A percentile compares a stretch with the other conserved stretches of the same genome.
Evolutionary conservation across 192 early-diverging fungal genomes (phyloP).

Genomic region (Linderina pennispora): DNA sequence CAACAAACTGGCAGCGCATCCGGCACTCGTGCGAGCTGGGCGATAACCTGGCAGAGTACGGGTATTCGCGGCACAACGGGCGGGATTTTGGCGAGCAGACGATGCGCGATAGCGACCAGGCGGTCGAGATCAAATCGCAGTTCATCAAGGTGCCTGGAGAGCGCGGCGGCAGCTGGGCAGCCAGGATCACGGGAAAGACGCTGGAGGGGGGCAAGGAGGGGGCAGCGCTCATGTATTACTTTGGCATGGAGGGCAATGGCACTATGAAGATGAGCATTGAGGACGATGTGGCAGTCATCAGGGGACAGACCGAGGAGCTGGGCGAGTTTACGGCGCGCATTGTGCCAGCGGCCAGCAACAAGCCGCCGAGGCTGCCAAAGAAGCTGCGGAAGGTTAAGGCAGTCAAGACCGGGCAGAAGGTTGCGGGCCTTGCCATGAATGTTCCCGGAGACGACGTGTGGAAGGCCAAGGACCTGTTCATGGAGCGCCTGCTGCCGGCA

Average conservation of each 20-base stretch:
- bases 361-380: slow-evolving; percentile 9
- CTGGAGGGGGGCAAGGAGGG: slow-evolving; percentile 33
- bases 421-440: slow-evolving; percentile 12
- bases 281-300: slow-evolving; percentile 32
- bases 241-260: slow-evolving; percentile 70
- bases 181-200: slow-evolving; percentile 59
- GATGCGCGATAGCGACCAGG: slow-evolving; percentile 24
- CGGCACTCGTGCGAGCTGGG: slow-evolving; percentile 91
- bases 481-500: slow-evolving; percentile 7
- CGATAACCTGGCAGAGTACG: slow-evolving; percentile 75
- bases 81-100: slow-evolving; percentile 69
- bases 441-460: slow-evolving; percentile 24
- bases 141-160: slow-evolving; percentile 44
- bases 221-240: slow-evolving; percentile 67
- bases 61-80: slow-evolving; percentile 84
- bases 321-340: slow-evolving; percentile 58
- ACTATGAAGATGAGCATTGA: slow-evolving; percentile 43
- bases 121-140: slow-evolving; percentile 17
- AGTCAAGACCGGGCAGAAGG: not conserved
- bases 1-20: slow-evolving; percentile 54
- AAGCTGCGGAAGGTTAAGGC: slow-evolving; percentile 4
- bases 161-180: slow-evolving; percentile 50
- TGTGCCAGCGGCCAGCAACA: slow-evolving; percentile 19
- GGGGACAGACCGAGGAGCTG: slow-evolving; percentile 59
- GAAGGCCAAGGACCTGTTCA: slow-evolving; percentile 23